These are phyloP conservation scores for Fusarium nanum DNA, from an alignment of 2,329 filamentous ascomycete genomes.

Conservation along the genomic window DNA sequence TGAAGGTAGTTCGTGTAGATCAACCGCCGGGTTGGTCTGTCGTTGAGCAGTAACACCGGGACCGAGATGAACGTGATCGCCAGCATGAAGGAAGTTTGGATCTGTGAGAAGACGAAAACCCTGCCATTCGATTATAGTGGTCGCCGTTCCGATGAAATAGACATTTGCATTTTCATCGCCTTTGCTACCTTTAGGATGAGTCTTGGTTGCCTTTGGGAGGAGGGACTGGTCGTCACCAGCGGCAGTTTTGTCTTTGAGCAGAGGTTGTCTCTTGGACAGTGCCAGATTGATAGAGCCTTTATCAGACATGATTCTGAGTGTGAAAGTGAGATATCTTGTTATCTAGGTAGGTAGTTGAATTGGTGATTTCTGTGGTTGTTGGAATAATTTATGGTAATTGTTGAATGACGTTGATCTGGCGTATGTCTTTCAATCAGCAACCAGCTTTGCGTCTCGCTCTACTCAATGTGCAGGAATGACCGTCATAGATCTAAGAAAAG, in stretches of 20 bases:
- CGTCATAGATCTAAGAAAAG: neutral
- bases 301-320: slow-evolving; percentile 15
- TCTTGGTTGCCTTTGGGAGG: slow-evolving; percentile 23
- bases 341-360: neutral
- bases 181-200: slow-evolving; percentile 27
- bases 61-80: slow-evolving; percentile 74
- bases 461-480: neutral
- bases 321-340: neutral
- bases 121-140: slow-evolving; percentile 66
- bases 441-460: neutral
- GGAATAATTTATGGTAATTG: neutral
- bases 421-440: slow-evolving; percentile 1
- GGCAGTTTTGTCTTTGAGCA: slow-evolving; percentile 20
- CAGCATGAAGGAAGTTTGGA: slow-evolving; percentile 74
- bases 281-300: slow-evolving; percentile 18
- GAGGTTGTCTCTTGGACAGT: slow-evolving; percentile 21
- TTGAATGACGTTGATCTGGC: slow-evolving; percentile 12
- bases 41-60: slow-evolving; percentile 69
- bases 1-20: slow-evolving; percentile 68
- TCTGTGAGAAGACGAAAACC: slow-evolving; percentile 66
- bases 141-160: slow-evolving; percentile 68
- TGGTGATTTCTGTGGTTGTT: neutral
- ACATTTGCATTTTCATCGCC: slow-evolving; percentile 51
- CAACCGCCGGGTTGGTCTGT: slow-evolving; percentile 68
- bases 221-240: slow-evolving; percentile 17